Conservation (phyloP, 2,329 filamentous ascomycete species). For the Trichoderma sp. region DNA sequence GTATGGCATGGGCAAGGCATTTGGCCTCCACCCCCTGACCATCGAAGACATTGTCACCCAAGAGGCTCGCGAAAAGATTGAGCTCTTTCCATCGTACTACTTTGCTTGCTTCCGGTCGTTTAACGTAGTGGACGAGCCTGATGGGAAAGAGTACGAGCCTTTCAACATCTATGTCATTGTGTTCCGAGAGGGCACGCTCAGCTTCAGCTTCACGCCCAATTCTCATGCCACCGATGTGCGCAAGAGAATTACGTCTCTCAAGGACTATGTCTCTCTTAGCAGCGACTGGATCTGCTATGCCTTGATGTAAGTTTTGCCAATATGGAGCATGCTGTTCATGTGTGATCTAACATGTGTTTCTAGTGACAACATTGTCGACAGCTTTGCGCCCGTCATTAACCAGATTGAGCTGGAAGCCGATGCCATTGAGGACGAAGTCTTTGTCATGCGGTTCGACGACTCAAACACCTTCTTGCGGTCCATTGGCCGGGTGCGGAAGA, state of each 20-base stretch:
- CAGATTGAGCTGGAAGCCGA: constrained; percentile 88
- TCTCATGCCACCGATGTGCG: constrained; percentile 86
- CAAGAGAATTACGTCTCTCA: constrained; percentile 86
- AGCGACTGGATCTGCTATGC: constrained; percentile 99
- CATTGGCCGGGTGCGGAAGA: constrained; percentile 90
- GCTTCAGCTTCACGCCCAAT: constrained; percentile 89
- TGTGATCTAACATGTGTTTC: constrained; percentile 30
- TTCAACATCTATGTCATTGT: constrained; percentile 97
- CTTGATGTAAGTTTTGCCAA: constrained; percentile 69
- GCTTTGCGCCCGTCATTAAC: constrained; percentile 85
- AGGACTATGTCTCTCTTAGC: constrained; percentile 91
- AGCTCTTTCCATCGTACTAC: constrained; percentile 96
- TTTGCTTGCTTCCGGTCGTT: constrained; percentile 98
- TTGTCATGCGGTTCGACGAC: constrained; percentile 86
- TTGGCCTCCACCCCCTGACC: constrained; percentile 92
- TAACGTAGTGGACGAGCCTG: constrained; percentile 73
- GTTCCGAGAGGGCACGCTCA: constrained; percentile 91
- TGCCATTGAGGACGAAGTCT: constrained; percentile 91
- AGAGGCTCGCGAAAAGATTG: constrained; percentile 96
- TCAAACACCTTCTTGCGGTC: constrained; percentile 83
- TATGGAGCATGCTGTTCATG: neutral
- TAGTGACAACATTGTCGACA: constrained; percentile 90
- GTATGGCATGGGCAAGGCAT: constrained; percentile 84
- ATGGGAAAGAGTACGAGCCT: constrained; percentile 83
- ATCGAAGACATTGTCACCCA: constrained; percentile 95